Base-by-base conservation (phyloP, 805 yeast genomes). In the Millerozyma acaciae region DNA sequence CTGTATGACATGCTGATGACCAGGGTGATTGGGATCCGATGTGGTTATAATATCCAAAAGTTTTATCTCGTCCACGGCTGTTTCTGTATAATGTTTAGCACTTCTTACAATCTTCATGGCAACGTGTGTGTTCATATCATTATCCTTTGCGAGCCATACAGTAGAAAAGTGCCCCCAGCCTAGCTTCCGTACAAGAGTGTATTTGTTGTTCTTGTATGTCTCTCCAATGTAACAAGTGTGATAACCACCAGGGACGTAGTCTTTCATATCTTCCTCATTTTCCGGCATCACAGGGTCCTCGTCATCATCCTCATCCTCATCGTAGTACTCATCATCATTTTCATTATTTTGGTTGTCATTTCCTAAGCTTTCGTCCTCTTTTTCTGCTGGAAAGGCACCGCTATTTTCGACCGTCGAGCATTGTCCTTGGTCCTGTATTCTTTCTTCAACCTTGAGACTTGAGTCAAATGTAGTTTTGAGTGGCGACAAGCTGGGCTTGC, bases 151-250 rank as follows among this genome's bases (percentile, higher is more conserved):
- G 18, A 85, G 66, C 97, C 96, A 89, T 15, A 86, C 97, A 1
- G 96, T 93, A 17, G 95, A 82, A 54, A 93, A 93, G 60, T 93
- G 97, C 21, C 99, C 99, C 99, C 99, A 93, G 1, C 99, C 99
- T 4, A 93, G 67, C 54, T 93, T 93, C 40, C 97, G 75, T 19
- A 85, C 89, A 30, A 93, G 60, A 2, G 80, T 70, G 55, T 93
- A 93, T 38, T 84, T 75, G 13, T 78, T 77, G 35, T 83, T 68
- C 47, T 86, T 84, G 58, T 82, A 90, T 15, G 61, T 60, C 55
- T 94, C 98, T 5, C 97, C 97, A 31, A 87, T 78, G 43, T 62
- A 78, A 8, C 94, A 93, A 0, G 98, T 96, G 53, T 93, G 98
- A 56, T 93, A 93, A 0, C 99, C 99, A 16, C 97, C 97, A 7